phyloP scores from a whole-genome alignment of 1,139 yeast genomes.

The Nakaseomyces bracarensis region DNA sequence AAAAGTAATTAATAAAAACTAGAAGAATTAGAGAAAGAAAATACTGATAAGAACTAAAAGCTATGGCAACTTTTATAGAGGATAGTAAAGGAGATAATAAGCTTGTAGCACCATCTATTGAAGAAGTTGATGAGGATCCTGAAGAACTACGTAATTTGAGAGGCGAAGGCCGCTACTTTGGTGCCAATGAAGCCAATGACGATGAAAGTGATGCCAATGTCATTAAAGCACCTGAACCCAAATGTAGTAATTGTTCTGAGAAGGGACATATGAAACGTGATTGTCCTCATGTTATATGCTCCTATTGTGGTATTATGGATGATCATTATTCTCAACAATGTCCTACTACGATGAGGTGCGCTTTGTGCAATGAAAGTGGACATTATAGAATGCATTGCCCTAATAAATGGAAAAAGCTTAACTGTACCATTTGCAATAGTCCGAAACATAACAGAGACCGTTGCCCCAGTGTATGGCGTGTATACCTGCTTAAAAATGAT shows the following conservation, averaged over 20 bases:
- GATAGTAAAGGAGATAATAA: constrained; percentile 9
- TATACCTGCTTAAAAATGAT: constrained; percentile 44
- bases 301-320: constrained; percentile 75
- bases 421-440: constrained; percentile 67
- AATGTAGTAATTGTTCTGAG: constrained; percentile 78
- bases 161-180: constrained; percentile 87
- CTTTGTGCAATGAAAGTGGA: constrained; percentile 79
- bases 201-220: constrained; percentile 21
- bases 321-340: constrained; percentile 85
- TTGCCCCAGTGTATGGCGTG: constrained; percentile 86
- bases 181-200: constrained; percentile 40
- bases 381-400: constrained; percentile 66
- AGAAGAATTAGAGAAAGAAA: neutral
- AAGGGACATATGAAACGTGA: constrained; percentile 73
- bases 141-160: constrained; percentile 51
- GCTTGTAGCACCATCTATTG: constrained; percentile 35
- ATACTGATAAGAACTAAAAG: too few relatives aligned
- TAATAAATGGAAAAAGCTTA: constrained; percentile 53
- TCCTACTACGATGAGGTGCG: constrained; percentile 73
- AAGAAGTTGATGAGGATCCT: constrained; percentile 63
- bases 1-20: neutral
- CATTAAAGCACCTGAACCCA: constrained; percentile 46
- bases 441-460: constrained; percentile 63
- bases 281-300: constrained; percentile 80
- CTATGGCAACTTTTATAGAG: constrained; percentile 5